Percentiles rank a stretch among this genome's conserved stretches.
Conservation (phyloP, 2,329 filamentous ascomycete genomes). For the Lithohypha guttulata region DNA sequence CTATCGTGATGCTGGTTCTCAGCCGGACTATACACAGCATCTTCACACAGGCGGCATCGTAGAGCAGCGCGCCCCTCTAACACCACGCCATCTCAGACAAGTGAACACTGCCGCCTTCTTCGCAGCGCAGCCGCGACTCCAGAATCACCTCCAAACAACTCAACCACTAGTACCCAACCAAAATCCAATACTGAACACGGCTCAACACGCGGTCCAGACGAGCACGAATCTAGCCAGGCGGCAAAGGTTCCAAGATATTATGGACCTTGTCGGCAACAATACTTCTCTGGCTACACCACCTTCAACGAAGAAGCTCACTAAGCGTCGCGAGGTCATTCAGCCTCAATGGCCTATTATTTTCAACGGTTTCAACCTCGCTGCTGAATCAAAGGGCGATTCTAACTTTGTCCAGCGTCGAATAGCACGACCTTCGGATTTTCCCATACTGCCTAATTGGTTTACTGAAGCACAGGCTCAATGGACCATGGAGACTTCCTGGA, state of each 20-base stretch:
- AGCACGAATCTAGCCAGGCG: too few species aligned
- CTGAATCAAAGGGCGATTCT: conserved; percentile 14
- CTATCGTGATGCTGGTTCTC: conserved; percentile 12
- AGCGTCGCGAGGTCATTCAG: not conserved
- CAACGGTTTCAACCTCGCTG: conserved; percentile 25
- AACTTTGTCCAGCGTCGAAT: conserved; percentile 16
- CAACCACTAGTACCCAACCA: not conserved
- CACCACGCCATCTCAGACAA: not conserved
- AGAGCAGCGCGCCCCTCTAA: not conserved
- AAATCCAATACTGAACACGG: not conserved
- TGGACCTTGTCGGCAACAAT: not conserved
- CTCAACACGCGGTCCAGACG: not conserved
- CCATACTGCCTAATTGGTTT: conserved; percentile 46
- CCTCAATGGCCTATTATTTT: conserved; percentile 23
- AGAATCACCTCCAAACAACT: not conserved
- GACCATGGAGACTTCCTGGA: conserved; percentile 58
- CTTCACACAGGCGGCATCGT: conserved; percentile 4
- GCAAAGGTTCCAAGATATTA: not conserved
- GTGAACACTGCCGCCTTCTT: not conserved
- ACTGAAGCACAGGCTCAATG: conserved; percentile 56
- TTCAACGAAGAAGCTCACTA: not conserved
- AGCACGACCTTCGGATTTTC: conserved; percentile 21
- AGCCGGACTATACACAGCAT: conserved; percentile 10
- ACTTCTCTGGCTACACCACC: not conserved
- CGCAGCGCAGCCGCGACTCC: too few species aligned